These are phyloP conservation scores for Populus euphratica DNA, from an alignment of 345 rosid species.

Conservation along the genomic window DNA sequence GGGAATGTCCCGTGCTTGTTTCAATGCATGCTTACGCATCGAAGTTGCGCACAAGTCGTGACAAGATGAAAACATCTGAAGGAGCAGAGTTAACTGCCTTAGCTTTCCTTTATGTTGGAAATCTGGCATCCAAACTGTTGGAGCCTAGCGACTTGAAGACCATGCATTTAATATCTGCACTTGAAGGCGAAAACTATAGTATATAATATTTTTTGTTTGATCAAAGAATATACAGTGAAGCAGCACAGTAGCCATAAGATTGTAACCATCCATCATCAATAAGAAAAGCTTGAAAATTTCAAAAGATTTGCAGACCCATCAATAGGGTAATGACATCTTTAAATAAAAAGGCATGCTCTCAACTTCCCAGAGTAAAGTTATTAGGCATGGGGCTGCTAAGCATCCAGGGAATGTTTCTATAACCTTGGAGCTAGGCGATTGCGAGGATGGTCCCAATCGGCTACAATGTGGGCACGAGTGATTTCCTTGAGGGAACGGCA, in stretches of 20 bases:
- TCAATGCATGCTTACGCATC: neutral
- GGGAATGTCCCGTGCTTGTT: neutral
- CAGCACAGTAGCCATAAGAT: constrained; percentile 36
- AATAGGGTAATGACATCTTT: constrained; percentile 11
- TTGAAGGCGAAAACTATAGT: neutral
- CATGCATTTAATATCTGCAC: neutral
- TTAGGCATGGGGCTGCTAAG: neutral
- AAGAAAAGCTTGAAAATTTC: constrained; percentile 13
- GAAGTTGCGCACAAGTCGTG: neutral
- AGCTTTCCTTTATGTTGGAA: neutral
- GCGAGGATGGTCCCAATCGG: constrained; percentile 68
- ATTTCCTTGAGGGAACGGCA: constrained; percentile 84
- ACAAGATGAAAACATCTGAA: too few relatives aligned
- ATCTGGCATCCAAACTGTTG: neutral
- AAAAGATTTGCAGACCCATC: constrained; percentile 4
- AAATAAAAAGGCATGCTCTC: constrained; percentile 6
- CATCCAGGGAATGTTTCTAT: neutral
- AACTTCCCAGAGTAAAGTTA: neutral
- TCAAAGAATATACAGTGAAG: constrained; percentile 27
- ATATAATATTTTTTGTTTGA: neutral
- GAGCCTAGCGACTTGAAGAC: neutral
- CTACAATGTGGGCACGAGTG: constrained; percentile 58
- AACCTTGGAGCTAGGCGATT: constrained; percentile 3
- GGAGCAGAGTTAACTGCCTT: neutral
- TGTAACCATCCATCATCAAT: constrained; percentile 10